phyloP scores from a whole-genome alignment of 352 stramenopile species.

The Phytopythium montanum region DNA sequence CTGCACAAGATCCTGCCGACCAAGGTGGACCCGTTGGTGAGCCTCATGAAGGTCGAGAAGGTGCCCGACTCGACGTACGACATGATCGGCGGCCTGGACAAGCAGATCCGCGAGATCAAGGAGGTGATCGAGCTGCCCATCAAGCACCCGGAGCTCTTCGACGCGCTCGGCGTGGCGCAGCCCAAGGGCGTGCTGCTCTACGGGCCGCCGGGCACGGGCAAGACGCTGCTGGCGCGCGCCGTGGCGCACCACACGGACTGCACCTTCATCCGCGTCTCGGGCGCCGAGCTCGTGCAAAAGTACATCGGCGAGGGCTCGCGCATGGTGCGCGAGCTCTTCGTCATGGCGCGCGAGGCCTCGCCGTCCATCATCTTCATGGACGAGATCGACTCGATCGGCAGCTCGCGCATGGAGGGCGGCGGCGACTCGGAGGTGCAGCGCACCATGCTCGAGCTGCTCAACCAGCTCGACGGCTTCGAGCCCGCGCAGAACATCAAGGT shows the following conservation, averaged over 20 bases:
- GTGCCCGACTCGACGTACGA: slow-evolving; percentile 99
- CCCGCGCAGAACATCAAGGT: slow-evolving; percentile 98
- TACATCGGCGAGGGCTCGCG: slow-evolving; percentile 99
- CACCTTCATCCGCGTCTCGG: slow-evolving; percentile 99
- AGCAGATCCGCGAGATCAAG: slow-evolving; percentile 99
- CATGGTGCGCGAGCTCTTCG: slow-evolving; percentile 99
- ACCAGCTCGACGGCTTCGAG: slow-evolving; percentile 97
- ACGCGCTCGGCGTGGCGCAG: slow-evolving; percentile 97
- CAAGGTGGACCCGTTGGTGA: slow-evolving; percentile 94
- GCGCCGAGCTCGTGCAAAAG: slow-evolving; percentile 99
- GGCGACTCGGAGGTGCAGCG: slow-evolving; percentile 99
- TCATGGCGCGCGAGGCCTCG: slow-evolving; percentile 97
- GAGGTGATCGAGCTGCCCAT: slow-evolving; percentile 99
- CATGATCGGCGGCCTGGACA: slow-evolving; percentile 99
- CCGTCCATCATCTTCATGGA: slow-evolving; percentile 99
- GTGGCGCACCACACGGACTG: slow-evolving; percentile 99
- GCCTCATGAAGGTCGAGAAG: slow-evolving; percentile 98
- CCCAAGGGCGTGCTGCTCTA: slow-evolving; percentile 96
- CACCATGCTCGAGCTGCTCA: slow-evolving; percentile 99
- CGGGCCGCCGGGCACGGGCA: slow-evolving; percentile 97
- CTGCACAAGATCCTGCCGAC: slow-evolving; percentile 99
- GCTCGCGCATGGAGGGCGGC: slow-evolving; percentile 89
- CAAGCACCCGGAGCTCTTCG: slow-evolving; percentile 99
- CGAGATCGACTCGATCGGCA: slow-evolving; percentile 99
- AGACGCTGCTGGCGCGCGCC: slow-evolving; percentile 97